Evolutionary conservation across 2,329 filamentous ascomycete genomes (phyloP).

Genomic region (Daldinia sp.): DNA sequence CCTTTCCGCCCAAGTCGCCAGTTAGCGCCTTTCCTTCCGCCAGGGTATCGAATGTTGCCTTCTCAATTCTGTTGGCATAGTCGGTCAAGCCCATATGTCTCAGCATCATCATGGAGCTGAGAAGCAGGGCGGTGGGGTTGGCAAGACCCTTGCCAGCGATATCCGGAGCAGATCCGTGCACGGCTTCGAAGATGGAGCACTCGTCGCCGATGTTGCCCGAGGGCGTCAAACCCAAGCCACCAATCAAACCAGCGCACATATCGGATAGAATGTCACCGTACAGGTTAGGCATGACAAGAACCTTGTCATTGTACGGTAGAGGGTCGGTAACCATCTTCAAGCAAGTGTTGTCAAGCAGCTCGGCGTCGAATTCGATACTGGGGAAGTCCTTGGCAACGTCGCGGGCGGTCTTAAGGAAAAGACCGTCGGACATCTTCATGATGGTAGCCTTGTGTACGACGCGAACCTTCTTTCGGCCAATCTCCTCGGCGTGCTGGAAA

Average conservation of each 20-base stretch:
- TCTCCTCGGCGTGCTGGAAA: slow-evolving; percentile 95
- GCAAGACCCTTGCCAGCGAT: slow-evolving; percentile 96
- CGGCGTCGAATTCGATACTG: slow-evolving; percentile 93
- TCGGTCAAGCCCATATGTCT: slow-evolving; percentile 93
- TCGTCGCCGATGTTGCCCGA: slow-evolving; percentile 99
- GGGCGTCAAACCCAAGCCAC: slow-evolving; percentile 94
- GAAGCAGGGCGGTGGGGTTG: slow-evolving; percentile 95
- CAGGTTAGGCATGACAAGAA: slow-evolving; percentile 96
- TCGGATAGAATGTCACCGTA: slow-evolving; percentile 99
- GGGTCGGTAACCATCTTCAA: slow-evolving; percentile 98
- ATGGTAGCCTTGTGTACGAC: slow-evolving; percentile 99
- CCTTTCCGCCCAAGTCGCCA: slow-evolving; percentile 93
- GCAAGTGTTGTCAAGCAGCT: slow-evolving; percentile 99
- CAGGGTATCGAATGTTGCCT: slow-evolving; percentile 92
- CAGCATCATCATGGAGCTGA: slow-evolving; percentile 99
- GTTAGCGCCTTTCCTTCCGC: slow-evolving; percentile 97
- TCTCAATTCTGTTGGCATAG: slow-evolving; percentile 88
- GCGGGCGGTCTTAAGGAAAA: slow-evolving; percentile 89
- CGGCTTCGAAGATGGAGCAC: slow-evolving; percentile 99
- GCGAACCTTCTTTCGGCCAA: slow-evolving; percentile 95
- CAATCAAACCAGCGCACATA: slow-evolving; percentile 98
- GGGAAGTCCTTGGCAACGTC: slow-evolving; percentile 96
- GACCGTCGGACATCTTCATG: slow-evolving; percentile 99
- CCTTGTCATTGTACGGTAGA: slow-evolving; percentile 97
- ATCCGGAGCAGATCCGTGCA: slow-evolving; percentile 96